Conservation (phyloP, 768 basidiomycete species). For the Atractiella rhizophila region DNA sequence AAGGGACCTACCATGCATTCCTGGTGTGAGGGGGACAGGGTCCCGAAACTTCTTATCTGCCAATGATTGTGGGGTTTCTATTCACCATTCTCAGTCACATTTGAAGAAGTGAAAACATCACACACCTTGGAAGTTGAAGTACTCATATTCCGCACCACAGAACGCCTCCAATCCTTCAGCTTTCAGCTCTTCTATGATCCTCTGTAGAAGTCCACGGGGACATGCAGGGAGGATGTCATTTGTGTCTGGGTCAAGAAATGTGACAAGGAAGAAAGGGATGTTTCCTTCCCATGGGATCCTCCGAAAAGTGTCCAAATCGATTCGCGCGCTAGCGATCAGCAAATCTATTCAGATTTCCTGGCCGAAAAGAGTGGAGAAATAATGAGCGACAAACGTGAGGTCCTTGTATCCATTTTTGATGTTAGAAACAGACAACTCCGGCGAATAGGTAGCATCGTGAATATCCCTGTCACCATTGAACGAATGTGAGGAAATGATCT, state of each 20-base stretch:
- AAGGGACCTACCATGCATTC: conserved; percentile 94
- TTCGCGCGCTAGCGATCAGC: conserved; percentile 50
- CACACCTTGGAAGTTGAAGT: conserved; percentile 15
- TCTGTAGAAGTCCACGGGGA: conserved; percentile 55
- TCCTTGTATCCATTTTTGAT: conserved; percentile 77
- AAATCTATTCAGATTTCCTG: too few relatives aligned
- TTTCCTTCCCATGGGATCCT: conserved; percentile 77
- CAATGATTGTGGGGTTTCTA: conserved; percentile 54
- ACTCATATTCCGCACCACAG: conserved; percentile 48
- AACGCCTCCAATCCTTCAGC: conserved; percentile 33
- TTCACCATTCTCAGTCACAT: conserved; percentile 4
- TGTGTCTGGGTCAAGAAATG: conserved; percentile 69
- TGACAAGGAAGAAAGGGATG: conserved; percentile 77
- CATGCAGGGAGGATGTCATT: conserved; percentile 42
- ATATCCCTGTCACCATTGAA: conserved; percentile 59
- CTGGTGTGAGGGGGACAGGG: conserved; percentile 61
- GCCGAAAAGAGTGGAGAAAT: too few relatives aligned
- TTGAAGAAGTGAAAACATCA: not conserved
- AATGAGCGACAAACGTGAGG: too few relatives aligned
- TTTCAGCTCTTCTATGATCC: conserved; percentile 30
- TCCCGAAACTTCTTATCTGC: conserved; percentile 51
- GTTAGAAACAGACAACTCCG: conserved; percentile 74
- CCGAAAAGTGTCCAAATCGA: conserved; percentile 68
- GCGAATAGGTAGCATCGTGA: conserved; percentile 59
- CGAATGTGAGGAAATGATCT: not conserved